Evolutionary conservation across 305 asterid species (phyloP).

Genomic region (Rubia tinctorum): DNA sequence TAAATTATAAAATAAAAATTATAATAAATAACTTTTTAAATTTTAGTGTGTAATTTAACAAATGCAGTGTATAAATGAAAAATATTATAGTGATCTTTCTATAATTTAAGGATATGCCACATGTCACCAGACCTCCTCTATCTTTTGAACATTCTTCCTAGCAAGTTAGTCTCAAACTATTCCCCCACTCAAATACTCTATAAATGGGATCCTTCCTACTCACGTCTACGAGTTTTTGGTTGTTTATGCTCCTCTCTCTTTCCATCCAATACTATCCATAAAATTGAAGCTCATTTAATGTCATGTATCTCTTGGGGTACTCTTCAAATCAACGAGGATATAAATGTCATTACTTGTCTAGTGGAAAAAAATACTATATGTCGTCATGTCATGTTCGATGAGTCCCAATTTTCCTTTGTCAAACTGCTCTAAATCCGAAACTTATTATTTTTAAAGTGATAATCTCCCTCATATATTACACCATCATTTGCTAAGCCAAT

Average conservation of each 20-base stretch:
- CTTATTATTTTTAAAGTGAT: not conserved
- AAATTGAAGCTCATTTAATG: slow-evolving; percentile 1
- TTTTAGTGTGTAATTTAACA: too few relatives aligned
- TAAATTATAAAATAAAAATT: too few relatives aligned
- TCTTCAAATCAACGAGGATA: slow-evolving; percentile 1
- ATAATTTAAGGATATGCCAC: too few relatives aligned
- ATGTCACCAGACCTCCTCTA: not conserved
- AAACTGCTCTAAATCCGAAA: not conserved
- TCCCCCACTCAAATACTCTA: slow-evolving; percentile 1
- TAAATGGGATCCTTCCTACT: not conserved
- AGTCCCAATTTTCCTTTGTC: not conserved
- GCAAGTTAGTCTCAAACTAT: not conserved
- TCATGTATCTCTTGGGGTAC: not conserved
- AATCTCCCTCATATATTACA: too few relatives aligned
- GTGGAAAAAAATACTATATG: not conserved
- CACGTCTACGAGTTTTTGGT: not conserved
- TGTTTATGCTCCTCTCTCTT: not conserved
- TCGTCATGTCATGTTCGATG: not conserved
- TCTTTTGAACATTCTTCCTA: slow-evolving; percentile 3
- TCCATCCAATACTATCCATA: not conserved
- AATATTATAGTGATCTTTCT: too few relatives aligned
- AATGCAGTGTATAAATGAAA: too few relatives aligned
- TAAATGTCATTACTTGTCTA: not conserved
- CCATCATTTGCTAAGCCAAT: not conserved
- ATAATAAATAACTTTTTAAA: too few relatives aligned